Percentiles rank a stretch among this genome's conserved stretches.
Conservation (phyloP, 2,329 filamentous ascomycete species). For the Colletotrichum sojae region DNA sequence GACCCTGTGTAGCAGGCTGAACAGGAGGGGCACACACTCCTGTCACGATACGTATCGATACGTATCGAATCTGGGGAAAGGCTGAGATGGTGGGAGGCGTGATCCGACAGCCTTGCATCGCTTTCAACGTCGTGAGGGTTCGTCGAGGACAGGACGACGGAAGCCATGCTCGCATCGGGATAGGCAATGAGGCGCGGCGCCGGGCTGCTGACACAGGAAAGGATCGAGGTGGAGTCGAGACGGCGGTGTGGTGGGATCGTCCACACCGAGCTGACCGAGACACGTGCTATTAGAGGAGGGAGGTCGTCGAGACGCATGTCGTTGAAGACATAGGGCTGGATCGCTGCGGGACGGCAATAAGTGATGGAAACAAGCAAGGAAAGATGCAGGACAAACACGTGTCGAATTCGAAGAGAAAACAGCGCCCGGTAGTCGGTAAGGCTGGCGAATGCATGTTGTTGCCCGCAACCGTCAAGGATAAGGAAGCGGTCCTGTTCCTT, state of each 20-base stretch:
- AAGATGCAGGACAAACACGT: not conserved
- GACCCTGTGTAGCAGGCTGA: slow-evolving; percentile 29
- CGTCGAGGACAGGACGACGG: not conserved
- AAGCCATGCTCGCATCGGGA: not conserved
- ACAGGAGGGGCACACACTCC: slow-evolving; percentile 30
- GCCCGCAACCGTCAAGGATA: slow-evolving; percentile 25
- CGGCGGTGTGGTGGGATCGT: not conserved
- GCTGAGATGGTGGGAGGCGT: slow-evolving; percentile 27
- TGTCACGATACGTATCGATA: slow-evolving; percentile 35
- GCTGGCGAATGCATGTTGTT: slow-evolving; percentile 18
- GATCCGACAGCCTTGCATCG: slow-evolving; percentile 31
- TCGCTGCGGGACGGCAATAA: not conserved
- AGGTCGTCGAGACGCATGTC: not conserved
- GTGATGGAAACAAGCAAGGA: not conserved
- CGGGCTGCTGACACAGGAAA: not conserved
- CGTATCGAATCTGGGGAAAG: slow-evolving; percentile 41
- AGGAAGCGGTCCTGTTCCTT: slow-evolving; percentile 15
- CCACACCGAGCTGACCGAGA: slow-evolving; percentile 33
- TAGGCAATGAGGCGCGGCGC: not conserved
- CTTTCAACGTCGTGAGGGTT: not conserved
- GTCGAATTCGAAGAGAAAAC: not conserved
- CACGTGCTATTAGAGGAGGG: not conserved
- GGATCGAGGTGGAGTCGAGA: slow-evolving; percentile 12
- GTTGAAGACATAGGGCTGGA: slow-evolving; percentile 2
- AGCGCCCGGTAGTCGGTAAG: slow-evolving; percentile 21